A percentile compares a stretch with the other conserved stretches of the same genome.
Evolutionary conservation across 495 filamentous ascomycete genomes (phyloP).

Genomic region (Coniosporium apollinis): DNA sequence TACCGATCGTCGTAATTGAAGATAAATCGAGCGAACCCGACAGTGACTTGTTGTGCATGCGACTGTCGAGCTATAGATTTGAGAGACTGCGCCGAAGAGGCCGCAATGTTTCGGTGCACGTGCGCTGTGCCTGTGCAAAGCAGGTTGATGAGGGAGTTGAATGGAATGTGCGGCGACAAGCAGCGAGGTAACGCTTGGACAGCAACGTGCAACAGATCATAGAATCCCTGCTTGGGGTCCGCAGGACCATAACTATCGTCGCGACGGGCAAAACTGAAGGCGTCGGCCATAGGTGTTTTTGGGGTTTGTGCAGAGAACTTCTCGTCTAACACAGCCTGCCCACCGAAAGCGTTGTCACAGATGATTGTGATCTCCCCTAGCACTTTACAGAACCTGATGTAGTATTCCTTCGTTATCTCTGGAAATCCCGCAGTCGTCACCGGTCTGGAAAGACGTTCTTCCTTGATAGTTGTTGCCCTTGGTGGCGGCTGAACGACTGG

Average conservation of each 20-base stretch:
- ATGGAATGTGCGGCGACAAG: conserved; percentile 74
- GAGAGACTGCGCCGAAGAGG: conserved; percentile 77
- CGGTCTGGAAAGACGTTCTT: conserved; percentile 51
- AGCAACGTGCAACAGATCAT: conserved; percentile 87
- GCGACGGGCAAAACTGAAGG: conserved; percentile 67
- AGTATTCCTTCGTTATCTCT: conserved; percentile 65
- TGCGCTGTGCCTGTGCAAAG: conserved; percentile 95
- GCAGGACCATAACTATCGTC: conserved; percentile 58
- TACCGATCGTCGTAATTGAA: conserved; percentile 96
- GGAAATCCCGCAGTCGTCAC: conserved; percentile 56
- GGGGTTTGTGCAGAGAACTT: conserved; percentile 74
- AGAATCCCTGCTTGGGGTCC: conserved; percentile 88
- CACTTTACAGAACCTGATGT: conserved; percentile 82
- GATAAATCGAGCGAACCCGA: conserved; percentile 90
- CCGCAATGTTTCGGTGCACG: conserved; percentile 80
- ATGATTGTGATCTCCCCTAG: conserved; percentile 88
- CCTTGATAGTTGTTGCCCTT: conserved; percentile 22
- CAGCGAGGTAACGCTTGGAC: conserved; percentile 90
- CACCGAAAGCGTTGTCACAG: conserved; percentile 92
- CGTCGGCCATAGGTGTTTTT: conserved; percentile 85
- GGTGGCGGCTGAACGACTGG: conserved; percentile 17
- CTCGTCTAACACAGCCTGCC: conserved; percentile 87
- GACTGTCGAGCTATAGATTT: conserved; percentile 90
- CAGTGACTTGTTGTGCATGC: conserved; percentile 89
- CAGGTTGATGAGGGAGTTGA: conserved; percentile 87